A percentile compares a stretch with the other conserved stretches of the same genome.
phyloP scores from a whole-genome alignment of 2,329 filamentous ascomycete species.

The Blastomyces parvus region DNA sequence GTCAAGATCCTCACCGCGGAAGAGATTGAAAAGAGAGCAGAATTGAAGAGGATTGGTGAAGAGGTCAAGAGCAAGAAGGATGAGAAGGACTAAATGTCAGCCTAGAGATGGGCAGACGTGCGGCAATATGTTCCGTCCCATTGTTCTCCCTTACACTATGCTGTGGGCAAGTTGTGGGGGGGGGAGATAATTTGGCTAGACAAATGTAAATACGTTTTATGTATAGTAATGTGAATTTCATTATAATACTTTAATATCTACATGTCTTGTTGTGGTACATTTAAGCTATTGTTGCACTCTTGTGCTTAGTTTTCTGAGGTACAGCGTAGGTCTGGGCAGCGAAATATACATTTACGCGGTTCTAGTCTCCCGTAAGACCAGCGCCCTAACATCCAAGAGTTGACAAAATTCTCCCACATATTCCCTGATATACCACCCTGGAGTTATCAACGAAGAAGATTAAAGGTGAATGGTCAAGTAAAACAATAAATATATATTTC shows the following conservation, averaged over 20 bases:
- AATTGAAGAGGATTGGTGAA: slow-evolving; percentile 23
- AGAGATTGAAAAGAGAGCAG: slow-evolving; percentile 31
- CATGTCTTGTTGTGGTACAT: neutral
- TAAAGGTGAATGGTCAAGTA: neutral
- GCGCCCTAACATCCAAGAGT: too few species aligned
- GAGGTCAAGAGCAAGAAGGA: slow-evolving; percentile 16
- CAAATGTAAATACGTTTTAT: neutral
- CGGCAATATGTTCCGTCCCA: neutral
- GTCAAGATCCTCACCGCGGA: slow-evolving; percentile 65
- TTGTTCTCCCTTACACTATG: neutral
- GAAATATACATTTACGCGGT: too few species aligned
- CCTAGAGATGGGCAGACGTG: neutral
- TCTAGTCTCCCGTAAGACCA: too few species aligned
- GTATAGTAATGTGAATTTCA: slow-evolving; percentile 1
- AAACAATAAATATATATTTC: neutral
- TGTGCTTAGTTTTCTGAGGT: too few species aligned
- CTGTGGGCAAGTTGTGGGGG: neutral
- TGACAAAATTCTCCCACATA: too few species aligned
- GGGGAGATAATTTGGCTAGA: neutral
- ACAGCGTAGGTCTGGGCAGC: too few species aligned
- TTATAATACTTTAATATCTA: neutral
- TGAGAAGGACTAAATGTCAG: neutral
- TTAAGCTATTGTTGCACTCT: neutral
- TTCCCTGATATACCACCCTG: too few species aligned
- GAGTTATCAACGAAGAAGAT: too few species aligned